phyloP scores from a whole-genome alignment of 2,329 filamentous ascomycete species.

The Diplocarpon rosae region DNA sequence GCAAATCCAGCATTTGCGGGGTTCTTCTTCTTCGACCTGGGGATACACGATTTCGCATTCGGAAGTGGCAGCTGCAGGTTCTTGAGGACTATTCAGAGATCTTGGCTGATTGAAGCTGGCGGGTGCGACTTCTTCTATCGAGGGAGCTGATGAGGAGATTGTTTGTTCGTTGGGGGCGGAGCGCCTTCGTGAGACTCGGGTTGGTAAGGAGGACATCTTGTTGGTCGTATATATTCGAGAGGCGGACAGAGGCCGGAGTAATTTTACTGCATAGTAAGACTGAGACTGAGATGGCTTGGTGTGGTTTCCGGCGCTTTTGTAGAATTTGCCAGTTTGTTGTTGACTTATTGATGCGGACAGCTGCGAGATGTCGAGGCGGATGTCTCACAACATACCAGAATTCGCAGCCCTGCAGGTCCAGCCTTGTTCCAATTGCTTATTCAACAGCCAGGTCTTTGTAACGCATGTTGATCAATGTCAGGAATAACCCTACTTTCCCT shows the following conservation, averaged over 20 bases:
- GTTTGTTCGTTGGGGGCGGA: conserved; percentile 6
- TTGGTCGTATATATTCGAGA: neutral
- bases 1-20: conserved; percentile 51
- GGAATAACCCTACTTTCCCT: too few relatives aligned
- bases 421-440: neutral
- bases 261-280: neutral
- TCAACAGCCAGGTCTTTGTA: too few relatives aligned
- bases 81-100: neutral
- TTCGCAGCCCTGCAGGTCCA: neutral
- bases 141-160: neutral
- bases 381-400: neutral
- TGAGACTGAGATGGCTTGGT: too few relatives aligned
- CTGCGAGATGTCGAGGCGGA: neutral
- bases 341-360: neutral
- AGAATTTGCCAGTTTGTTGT: neutral
- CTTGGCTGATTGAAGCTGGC: neutral
- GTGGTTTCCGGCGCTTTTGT: too few relatives aligned
- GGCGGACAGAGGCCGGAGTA: too few relatives aligned
- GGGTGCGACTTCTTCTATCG: neutral
- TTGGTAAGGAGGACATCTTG: conserved; percentile 10
- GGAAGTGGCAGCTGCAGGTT: neutral
- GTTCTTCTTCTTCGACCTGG: conserved; percentile 5
- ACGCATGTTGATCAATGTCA: too few relatives aligned
- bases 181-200: conserved; percentile 9
- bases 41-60: neutral